Evolutionary conservation across 2,329 filamentous ascomycete genomes (phyloP), one percentile per base, ranked within the genome.

Genomic region (Pseudogymnoascus destructans): DNA sequence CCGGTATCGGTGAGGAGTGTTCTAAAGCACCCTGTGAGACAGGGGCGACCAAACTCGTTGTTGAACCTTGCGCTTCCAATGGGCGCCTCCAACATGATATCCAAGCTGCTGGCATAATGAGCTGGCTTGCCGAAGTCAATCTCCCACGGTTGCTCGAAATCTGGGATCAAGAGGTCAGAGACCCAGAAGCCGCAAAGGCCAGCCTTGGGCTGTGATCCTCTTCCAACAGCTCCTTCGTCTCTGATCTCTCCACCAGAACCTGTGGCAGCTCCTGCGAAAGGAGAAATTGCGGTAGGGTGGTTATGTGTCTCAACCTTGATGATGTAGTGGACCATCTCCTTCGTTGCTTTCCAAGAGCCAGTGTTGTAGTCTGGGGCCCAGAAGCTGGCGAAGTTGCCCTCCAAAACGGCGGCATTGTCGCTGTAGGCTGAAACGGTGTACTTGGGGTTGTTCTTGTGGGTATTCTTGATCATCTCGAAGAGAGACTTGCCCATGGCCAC

Each of bases 241-340:
- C 92, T 80, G 65, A 97, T 96, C 70, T 97, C 92, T 65, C 93
- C 93, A 65, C 93, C 93, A 27, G 91, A 91, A 25, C 93, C 93
- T 36, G 93, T 98, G 6, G 93, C 93, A 8, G 93, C 93, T 67
- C 93, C 93, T 3, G 92, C 79, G 68, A 89, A 95, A 0, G 91
- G 91, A 0, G 90, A 95, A 57, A 98, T 95, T 7, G 92, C 92
- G 5, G 93, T 97, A 2, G 92, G 92, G 68, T 97, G 92, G 71
- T 97, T 97, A 74, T 97, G 92, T 1, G 93, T 97, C 75, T 98
- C 93, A 56, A 97, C 93, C 75, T 98, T 98, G 70, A 85, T 85
- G 54, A 98, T 75, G 65, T 91, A 87, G 69, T 96, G 89, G 17
- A 95, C 85, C 21, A 82, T 77, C 74, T 98, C 93, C 66, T 89